These are phyloP conservation scores for Coemansia sp. DNA, from an alignment of 192 early-diverging fungal genomes.

Conservation along the genomic window DNA sequence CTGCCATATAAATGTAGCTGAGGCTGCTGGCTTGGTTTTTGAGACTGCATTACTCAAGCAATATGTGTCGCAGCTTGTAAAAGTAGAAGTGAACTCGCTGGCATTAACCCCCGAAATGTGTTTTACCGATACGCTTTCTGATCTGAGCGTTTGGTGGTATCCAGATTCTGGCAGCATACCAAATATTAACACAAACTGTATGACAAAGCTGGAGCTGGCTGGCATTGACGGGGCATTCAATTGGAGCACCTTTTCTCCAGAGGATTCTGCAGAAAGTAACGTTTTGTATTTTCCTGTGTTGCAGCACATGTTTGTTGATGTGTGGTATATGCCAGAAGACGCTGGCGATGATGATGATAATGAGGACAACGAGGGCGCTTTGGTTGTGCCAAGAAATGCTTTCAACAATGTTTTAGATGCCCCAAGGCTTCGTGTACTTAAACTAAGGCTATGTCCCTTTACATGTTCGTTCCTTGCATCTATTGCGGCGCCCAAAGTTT, in stretches of 20 bases:
- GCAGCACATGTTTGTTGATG: constrained; percentile 4
- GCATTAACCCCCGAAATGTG: neutral
- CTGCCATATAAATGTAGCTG: neutral
- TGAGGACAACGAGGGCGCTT: neutral
- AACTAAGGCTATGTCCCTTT: neutral
- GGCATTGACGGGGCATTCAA: neutral
- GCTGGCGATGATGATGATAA: neutral
- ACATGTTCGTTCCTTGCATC: neutral
- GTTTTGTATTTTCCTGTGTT: neutral
- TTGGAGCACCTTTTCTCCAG: neutral
- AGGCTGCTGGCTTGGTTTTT: neutral
- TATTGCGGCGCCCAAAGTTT: neutral
- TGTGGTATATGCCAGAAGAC: constrained; percentile 1
- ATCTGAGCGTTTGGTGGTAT: neutral
- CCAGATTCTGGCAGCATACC: neutral
- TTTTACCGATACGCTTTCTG: neutral
- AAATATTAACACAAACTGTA: neutral
- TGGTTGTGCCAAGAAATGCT: neutral
- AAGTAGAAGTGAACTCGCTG: neutral
- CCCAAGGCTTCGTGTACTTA: neutral
- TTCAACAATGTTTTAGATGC: neutral
- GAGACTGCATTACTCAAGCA: neutral
- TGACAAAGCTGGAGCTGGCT: neutral
- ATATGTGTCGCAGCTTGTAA: neutral
- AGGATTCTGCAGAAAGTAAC: neutral